Percentiles rank a stretch among this genome's conserved stretches.
phyloP scores from a whole-genome alignment of 179 eudicot species.

The Beta lomatogona region DNA sequence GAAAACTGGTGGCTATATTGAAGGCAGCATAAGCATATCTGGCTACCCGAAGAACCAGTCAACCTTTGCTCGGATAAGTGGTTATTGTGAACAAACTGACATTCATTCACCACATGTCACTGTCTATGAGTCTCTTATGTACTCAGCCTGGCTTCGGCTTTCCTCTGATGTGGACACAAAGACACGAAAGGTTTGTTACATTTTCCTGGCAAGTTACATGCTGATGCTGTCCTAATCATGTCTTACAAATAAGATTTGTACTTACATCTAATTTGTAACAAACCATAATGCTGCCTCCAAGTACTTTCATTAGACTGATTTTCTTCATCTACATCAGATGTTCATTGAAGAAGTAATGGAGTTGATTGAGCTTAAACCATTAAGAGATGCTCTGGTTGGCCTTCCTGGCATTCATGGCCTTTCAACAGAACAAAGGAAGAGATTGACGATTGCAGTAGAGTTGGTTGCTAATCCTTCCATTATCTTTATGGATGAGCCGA shows the following conservation, averaged over 20 bases:
- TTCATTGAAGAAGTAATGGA: slow-evolving; percentile 48
- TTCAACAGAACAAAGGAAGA: slow-evolving; percentile 45
- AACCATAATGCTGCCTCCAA: too few species aligned
- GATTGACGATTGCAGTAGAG: slow-evolving; percentile 45
- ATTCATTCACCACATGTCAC: slow-evolving; percentile 46
- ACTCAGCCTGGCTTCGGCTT: slow-evolving; percentile 48
- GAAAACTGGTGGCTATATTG: slow-evolving; percentile 42
- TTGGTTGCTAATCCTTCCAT: slow-evolving; percentile 49
- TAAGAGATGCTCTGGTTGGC: slow-evolving; percentile 40
- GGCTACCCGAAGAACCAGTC: slow-evolving; percentile 46
- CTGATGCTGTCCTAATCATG: not conserved
- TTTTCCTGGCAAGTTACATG: not conserved
- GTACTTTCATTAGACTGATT: not conserved
- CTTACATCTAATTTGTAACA: not conserved
- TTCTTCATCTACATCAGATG: slow-evolving; percentile 17
- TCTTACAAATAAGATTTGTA: not conserved
- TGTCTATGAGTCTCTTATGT: slow-evolving; percentile 41
- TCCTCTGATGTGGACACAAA: slow-evolving; percentile 31
- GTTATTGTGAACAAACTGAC: slow-evolving; percentile 45
- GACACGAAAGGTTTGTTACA: slow-evolving; percentile 33
- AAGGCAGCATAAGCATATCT: slow-evolving; percentile 40
- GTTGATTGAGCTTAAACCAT: slow-evolving; percentile 36
- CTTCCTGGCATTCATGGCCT: slow-evolving; percentile 42
- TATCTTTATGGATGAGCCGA: slow-evolving; percentile 49
- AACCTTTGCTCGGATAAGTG: slow-evolving; percentile 44